These are phyloP conservation scores for Backusella macrospora DNA, from an alignment of 192 early-diverging fungal species.

Conservation along the genomic window DNA sequence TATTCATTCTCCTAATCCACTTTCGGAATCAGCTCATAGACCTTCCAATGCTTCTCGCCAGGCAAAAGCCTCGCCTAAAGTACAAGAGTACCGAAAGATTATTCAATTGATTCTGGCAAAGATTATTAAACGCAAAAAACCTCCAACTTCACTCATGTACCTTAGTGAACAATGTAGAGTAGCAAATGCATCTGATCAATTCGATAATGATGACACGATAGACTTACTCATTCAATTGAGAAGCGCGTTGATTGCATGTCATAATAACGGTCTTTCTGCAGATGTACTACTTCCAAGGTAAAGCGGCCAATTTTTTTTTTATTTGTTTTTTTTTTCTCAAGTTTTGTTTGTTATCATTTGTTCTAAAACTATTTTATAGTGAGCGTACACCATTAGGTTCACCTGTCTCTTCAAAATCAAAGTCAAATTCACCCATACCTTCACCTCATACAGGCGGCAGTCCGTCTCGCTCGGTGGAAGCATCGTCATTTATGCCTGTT, in stretches of 20 bases:
- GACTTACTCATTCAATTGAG: slow-evolving; percentile 34
- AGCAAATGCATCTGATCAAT: slow-evolving; percentile 9
- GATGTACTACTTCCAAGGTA: slow-evolving; percentile 26
- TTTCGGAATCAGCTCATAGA: not conserved
- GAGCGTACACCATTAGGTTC: slow-evolving; percentile 18
- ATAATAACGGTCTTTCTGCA: slow-evolving; percentile 3
- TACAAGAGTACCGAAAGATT: slow-evolving; percentile 34
- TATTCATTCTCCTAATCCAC: slow-evolving; percentile 15
- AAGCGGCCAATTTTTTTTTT: not conserved
- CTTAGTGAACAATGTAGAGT: slow-evolving; percentile 17
- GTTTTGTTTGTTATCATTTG: not conserved
- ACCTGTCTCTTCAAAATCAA: slow-evolving; percentile 21
- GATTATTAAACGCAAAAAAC: slow-evolving; percentile 37
- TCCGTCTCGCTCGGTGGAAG: slow-evolving; percentile 15
- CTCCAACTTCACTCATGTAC: slow-evolving; percentile 19
- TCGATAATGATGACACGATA: slow-evolving; percentile 41
- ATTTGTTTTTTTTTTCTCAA: not conserved
- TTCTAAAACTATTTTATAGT: not conserved
- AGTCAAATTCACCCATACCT: slow-evolving; percentile 13
- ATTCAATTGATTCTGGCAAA: slow-evolving; percentile 32
- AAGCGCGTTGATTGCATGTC: slow-evolving; percentile 20
- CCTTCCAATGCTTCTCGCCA: slow-evolving; percentile 23
- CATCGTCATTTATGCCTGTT: slow-evolving; percentile 4
- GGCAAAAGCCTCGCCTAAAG: slow-evolving; percentile 21
- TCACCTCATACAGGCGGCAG: slow-evolving; percentile 17